Percentiles rank a stretch among this genome's conserved stretches.
Evolutionary conservation across 192 early-diverging fungal genomes (phyloP).

Genomic region (Obelidium mucronatum): DNA sequence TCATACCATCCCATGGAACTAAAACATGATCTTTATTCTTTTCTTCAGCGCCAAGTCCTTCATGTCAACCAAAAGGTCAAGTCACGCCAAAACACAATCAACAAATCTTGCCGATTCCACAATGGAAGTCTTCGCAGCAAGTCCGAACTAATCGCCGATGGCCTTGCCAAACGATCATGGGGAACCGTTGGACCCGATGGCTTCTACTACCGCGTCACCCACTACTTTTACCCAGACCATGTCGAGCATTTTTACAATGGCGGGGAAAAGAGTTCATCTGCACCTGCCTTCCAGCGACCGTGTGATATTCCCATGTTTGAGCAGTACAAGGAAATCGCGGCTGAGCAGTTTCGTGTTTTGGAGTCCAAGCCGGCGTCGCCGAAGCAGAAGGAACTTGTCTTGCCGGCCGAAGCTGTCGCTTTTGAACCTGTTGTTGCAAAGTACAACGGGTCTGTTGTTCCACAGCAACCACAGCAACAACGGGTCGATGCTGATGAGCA

Average conservation of each 20-base stretch:
- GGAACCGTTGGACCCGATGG: neutral
- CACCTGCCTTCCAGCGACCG: neutral
- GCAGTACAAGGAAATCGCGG: neutral
- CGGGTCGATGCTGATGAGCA: too few species aligned
- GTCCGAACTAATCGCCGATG: neutral
- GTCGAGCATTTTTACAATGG: constrained; percentile 13
- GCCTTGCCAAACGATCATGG: neutral
- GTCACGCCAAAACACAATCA: neutral
- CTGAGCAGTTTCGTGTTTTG: neutral
- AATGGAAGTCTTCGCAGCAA: constrained; percentile 3
- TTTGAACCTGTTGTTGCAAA: too few species aligned
- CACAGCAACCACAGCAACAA: too few species aligned
- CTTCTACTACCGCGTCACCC: neutral
- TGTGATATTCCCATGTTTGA: neutral
- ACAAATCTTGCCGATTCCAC: neutral
- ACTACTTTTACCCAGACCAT: constrained; percentile 5
- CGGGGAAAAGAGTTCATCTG: neutral
- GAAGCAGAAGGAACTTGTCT: too few species aligned
- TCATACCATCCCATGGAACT: too few species aligned
- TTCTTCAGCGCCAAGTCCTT: neutral
- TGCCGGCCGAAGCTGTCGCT: too few species aligned
- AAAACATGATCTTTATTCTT: too few species aligned
- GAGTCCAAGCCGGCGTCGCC: neutral
- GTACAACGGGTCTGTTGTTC: too few species aligned
- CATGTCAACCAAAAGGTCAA: neutral